A percentile compares a stretch with the other conserved stretches of the same genome.
phyloP scores from a whole-genome alignment of 495 filamentous ascomycete genomes.

The Bombardia bombarda region DNA sequence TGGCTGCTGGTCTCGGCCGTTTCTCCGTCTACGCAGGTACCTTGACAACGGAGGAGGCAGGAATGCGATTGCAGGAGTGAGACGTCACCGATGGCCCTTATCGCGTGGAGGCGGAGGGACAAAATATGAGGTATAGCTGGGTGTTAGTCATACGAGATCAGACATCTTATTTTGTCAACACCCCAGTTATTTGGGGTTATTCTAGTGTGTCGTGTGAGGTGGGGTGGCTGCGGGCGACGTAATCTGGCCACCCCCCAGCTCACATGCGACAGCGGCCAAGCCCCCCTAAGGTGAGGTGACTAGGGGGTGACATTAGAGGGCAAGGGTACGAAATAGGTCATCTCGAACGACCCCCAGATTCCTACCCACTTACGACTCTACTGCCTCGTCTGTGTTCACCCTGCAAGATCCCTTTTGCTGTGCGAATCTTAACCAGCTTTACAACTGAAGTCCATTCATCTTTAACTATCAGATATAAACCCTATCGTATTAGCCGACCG shows the following conservation, averaged over 20 bases:
- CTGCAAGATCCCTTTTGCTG: not conserved
- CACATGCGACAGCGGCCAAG: conserved; percentile 13
- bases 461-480: too few relatives aligned
- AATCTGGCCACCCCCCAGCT: conserved; percentile 12
- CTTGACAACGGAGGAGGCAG: too few relatives aligned
- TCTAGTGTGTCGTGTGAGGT: too few relatives aligned
- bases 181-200: too few relatives aligned
- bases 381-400: not conserved
- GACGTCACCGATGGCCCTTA: conserved; percentile 1
- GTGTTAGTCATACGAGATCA: not conserved
- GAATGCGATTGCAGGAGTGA: not conserved
- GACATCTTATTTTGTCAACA: not conserved
- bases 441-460: too few relatives aligned
- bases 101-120: not conserved
- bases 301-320: not conserved
- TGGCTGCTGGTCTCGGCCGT: too few relatives aligned
- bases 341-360: not conserved
- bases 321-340: conserved; percentile 4
- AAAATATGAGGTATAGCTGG: not conserved
- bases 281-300: too few relatives aligned
- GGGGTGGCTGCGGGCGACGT: conserved; percentile 16
- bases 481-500: not conserved
- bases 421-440: too few relatives aligned
- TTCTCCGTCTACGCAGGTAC: too few relatives aligned
- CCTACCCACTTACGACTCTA: not conserved